Evolutionary conservation across 2,329 filamentous ascomycete genomes (phyloP).

Genomic region (Fusarium cicatricum): DNA sequence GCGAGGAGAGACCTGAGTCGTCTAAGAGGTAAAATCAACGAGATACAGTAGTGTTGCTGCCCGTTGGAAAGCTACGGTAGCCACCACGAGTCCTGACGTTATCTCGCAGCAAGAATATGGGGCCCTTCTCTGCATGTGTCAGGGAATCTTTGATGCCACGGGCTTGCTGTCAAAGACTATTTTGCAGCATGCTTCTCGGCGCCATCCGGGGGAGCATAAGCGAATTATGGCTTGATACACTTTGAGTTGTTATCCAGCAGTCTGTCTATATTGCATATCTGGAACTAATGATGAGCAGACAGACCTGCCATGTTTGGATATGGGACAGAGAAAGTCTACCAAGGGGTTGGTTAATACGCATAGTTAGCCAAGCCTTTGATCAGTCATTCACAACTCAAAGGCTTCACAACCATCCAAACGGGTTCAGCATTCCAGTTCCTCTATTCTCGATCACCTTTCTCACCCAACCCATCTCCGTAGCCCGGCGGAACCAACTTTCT

Average conservation of each 20-base stretch:
- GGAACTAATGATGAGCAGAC: not conserved
- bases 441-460: too few relatives aligned
- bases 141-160: constrained; percentile 13
- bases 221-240: too few relatives aligned
- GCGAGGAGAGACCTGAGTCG: not conserved
- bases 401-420: too few relatives aligned
- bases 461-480: constrained; percentile 38
- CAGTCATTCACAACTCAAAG: too few relatives aligned
- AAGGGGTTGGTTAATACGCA: too few relatives aligned
- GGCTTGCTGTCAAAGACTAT: too few relatives aligned
- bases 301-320: not conserved
- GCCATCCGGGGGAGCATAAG: constrained; percentile 30
- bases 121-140: not conserved
- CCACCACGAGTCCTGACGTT: constrained; percentile 6
- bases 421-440: constrained; percentile 29
- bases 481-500: constrained; percentile 10
- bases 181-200: constrained; percentile 27
- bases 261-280: too few relatives aligned
- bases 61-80: not conserved
- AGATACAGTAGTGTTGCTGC: too few relatives aligned
- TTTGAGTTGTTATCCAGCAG: not conserved
- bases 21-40: too few relatives aligned
- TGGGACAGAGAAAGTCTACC: not conserved
- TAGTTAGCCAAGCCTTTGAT: too few relatives aligned
- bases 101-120: constrained; percentile 2